phyloP scores from a whole-genome alignment of 306 rosid genomes.

The Castanea crenata region DNA sequence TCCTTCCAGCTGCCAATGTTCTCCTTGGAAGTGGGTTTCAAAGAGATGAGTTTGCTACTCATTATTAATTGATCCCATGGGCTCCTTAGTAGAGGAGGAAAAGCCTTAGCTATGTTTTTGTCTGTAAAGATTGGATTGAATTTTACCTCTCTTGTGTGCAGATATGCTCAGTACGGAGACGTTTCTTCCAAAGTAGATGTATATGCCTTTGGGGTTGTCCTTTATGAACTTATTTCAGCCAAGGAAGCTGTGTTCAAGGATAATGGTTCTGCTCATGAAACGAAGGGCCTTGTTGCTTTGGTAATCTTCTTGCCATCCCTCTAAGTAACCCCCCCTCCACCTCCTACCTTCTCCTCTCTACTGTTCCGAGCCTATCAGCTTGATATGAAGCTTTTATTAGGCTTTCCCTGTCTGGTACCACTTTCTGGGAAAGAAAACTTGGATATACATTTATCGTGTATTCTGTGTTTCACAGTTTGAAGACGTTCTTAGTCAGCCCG shows the following conservation, averaged over 20 bases:
- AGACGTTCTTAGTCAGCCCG: slow-evolving; percentile 53
- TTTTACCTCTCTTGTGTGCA: slow-evolving; percentile 24
- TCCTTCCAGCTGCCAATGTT: not conserved
- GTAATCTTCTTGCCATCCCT: slow-evolving; percentile 35
- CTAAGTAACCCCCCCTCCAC: not conserved
- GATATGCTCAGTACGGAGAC: slow-evolving; percentile 86
- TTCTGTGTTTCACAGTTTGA: slow-evolving; percentile 65
- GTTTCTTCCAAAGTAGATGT: slow-evolving; percentile 85
- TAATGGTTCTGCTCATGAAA: slow-evolving; percentile 41
- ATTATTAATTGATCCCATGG: not conserved
- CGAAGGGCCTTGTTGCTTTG: slow-evolving; percentile 75
- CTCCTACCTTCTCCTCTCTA: not conserved
- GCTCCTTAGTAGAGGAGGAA: not conserved
- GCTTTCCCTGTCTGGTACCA: not conserved
- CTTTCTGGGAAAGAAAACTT: not conserved
- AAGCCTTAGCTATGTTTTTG: not conserved
- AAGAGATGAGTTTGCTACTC: not conserved
- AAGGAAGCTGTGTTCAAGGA: slow-evolving; percentile 67
- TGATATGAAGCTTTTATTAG: not conserved
- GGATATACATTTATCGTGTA: not conserved
- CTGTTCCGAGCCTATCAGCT: not conserved
- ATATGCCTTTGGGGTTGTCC: slow-evolving; percentile 87
- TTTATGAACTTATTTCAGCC: slow-evolving; percentile 87
- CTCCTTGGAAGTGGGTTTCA: not conserved
- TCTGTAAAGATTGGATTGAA: slow-evolving; percentile 15